Evolutionary conservation across 805 yeast genomes (phyloP), one percentile per base, ranked within the genome.

Genomic region (Kodamaea leandrae): DNA sequence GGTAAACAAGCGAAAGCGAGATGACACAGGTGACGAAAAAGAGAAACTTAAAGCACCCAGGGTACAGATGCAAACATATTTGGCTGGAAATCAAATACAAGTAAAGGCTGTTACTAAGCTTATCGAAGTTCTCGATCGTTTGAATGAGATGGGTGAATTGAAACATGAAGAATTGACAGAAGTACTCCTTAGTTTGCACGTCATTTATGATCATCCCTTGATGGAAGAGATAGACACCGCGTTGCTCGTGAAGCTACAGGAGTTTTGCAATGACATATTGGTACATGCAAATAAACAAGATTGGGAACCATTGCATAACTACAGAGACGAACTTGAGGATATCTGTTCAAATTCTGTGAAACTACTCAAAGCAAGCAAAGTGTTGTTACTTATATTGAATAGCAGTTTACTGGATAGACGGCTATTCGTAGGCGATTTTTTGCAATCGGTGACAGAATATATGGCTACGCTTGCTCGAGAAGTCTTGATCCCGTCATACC

Each of bases 391-490:
- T 3, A 58, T 76, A 1, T 63, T 79, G 40, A 65, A 67, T 20
- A 51, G 74, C 12, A 60, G 63, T 25, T 51, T 68, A 30, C 44
- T 53, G 2, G 79, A 77, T 38, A 72, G 71, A 43, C 60, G 57
- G 28, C 50, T 82, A 3, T 69, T 71, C 41, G 46, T 74, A 18
- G 82, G 78, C 27, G 64, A 63, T 4, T 71, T 69, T 48, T 47
- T 79, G 12, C 49, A 52, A 3, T 60, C 67, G 2, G 66, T 74
- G 0, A 49, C 78, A 1, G 62, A 66, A 0, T 70, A 73, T 39
- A 42, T 77, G 4, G 57, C 64, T 33, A 54, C 53, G 1, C 36
- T 58, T 6, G 44, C 63, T 1, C 72, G 64, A 26, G 63, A 64
- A 21, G 45, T 56, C 8, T 18, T 67, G 4, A 4, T 61, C 2